Evolutionary conservation across 805 yeast genomes (phyloP).

Genomic region (Torulaspora indica): DNA sequence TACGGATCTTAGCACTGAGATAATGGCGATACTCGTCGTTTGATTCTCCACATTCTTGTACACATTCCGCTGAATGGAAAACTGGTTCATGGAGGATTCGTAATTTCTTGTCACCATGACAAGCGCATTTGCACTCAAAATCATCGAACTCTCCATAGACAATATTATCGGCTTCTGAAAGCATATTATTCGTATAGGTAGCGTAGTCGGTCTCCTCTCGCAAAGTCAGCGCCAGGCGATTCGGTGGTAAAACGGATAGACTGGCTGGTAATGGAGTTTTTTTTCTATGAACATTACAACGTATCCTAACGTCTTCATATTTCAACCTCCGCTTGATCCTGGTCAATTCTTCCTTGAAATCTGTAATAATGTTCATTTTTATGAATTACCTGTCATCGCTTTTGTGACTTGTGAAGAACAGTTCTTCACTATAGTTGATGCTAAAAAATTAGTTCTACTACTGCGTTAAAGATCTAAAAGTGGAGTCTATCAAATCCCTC

Average conservation of each 20-base stretch:
- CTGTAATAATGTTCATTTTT: not conserved
- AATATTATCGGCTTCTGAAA: conserved; percentile 9
- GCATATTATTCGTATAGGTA: conserved; percentile 4
- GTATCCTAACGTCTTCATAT: conserved; percentile 8
- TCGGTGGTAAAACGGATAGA: conserved; percentile 7
- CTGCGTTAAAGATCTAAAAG: conserved; percentile 47
- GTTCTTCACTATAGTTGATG: not conserved
- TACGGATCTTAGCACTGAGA: conserved; percentile 5
- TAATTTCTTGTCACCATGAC: conserved; percentile 3
- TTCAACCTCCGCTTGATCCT: conserved; percentile 2
- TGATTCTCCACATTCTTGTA: conserved; percentile 9
- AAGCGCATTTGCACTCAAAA: conserved; percentile 5
- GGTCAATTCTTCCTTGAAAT: conserved; percentile 1
- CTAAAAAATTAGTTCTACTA: conserved; percentile 4
- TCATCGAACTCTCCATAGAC: not conserved
- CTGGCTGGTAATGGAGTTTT: conserved; percentile 9
- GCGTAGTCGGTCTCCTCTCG: conserved; percentile 5
- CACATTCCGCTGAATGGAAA: conserved; percentile 10
- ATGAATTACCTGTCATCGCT: not conserved
- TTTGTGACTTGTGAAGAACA: conserved; percentile 1
- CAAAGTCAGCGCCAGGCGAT: conserved; percentile 8
- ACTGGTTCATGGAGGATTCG: not conserved
- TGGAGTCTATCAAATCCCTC: conserved; percentile 61
- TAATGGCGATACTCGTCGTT: conserved; percentile 9
- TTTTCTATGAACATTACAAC: conserved; percentile 8